Evolutionary conservation across 257 asterid species (phyloP).

Genomic region (Paraleonurus japonicus): DNA sequence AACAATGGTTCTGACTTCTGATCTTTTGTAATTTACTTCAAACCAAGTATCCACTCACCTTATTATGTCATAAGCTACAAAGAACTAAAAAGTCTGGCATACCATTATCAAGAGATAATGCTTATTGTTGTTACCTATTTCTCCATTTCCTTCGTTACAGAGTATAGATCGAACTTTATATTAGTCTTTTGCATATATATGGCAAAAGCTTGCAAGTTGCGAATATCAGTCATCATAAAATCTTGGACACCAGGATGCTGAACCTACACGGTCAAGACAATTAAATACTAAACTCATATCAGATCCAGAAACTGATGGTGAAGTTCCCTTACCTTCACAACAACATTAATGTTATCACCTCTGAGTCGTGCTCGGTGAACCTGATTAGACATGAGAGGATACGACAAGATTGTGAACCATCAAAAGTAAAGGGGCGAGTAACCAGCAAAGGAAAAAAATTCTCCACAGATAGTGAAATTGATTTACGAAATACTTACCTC

Average conservation of each 20-base stretch:
- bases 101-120: too few species aligned
- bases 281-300: constrained; percentile 19
- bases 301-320: constrained; percentile 10
- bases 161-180: constrained; percentile 81
- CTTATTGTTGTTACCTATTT: too few species aligned
- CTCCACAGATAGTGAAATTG: neutral
- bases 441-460: neutral
- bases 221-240: constrained; percentile 99
- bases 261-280: constrained; percentile 45
- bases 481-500: too few species aligned
- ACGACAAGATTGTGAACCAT: constrained; percentile 12
- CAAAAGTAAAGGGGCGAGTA: neutral
- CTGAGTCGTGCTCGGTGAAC: constrained; percentile 98
- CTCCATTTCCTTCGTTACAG: constrained; percentile 97
- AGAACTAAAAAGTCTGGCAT: too few species aligned
- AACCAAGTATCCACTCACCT: too few species aligned
- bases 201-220: too few species aligned
- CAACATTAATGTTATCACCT: too few species aligned
- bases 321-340: too few species aligned
- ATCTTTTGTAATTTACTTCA: too few species aligned
- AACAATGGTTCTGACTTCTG: too few species aligned
- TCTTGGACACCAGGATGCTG: constrained; percentile 96
- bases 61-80: too few species aligned
- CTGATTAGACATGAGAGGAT: constrained; percentile 38
- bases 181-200: constrained; percentile 99